These are phyloP conservation scores for Penicillium palitans DNA, from an alignment of 2,329 filamentous ascomycete genomes.

Conservation along the genomic window DNA sequence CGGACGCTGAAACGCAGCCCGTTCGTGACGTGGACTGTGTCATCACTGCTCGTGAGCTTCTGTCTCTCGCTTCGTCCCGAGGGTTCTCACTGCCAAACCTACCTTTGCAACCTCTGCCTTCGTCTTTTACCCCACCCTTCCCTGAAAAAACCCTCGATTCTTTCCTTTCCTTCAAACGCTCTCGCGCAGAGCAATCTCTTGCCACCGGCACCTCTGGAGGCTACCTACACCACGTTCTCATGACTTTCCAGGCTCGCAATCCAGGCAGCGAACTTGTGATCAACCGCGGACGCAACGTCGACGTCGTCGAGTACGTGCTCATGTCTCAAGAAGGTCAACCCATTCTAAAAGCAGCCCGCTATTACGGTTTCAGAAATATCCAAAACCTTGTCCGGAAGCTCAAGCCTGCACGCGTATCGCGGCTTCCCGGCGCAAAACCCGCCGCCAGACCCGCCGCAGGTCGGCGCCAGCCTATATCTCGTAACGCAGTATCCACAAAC, in stretches of 20 bases:
- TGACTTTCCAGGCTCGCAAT: slow-evolving; percentile 68
- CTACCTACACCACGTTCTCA: slow-evolving; percentile 81
- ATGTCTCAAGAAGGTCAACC: slow-evolving; percentile 56
- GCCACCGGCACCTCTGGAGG: slow-evolving; percentile 81
- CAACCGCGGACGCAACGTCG: slow-evolving; percentile 78
- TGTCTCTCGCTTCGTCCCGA: slow-evolving; percentile 82
- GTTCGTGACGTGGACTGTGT: slow-evolving; percentile 95
- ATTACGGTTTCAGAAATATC: slow-evolving; percentile 97
- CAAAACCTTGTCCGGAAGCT: slow-evolving; percentile 93
- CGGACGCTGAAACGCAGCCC: slow-evolving; percentile 43
- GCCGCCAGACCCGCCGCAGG: slow-evolving; percentile 28
- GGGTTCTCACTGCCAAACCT: slow-evolving; percentile 73
- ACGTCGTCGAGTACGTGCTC: slow-evolving; percentile 84
- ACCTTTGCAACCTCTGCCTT: slow-evolving; percentile 57
- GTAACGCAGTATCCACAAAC: slow-evolving; percentile 31
- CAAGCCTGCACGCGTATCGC: slow-evolving; percentile 74
- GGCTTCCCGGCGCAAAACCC: slow-evolving; percentile 73
- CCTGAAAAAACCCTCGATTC: slow-evolving; percentile 69
- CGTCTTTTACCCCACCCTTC: slow-evolving; percentile 58
- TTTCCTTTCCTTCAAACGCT: slow-evolving; percentile 70
- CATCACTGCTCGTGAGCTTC: slow-evolving; percentile 90
- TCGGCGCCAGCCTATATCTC: slow-evolving; percentile 34
- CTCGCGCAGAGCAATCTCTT: slow-evolving; percentile 42
- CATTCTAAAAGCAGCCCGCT: slow-evolving; percentile 79
- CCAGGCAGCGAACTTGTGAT: slow-evolving; percentile 71